Conservation (phyloP, 1,284 basidiomycete genomes). For the Boletus mariae region DNA sequence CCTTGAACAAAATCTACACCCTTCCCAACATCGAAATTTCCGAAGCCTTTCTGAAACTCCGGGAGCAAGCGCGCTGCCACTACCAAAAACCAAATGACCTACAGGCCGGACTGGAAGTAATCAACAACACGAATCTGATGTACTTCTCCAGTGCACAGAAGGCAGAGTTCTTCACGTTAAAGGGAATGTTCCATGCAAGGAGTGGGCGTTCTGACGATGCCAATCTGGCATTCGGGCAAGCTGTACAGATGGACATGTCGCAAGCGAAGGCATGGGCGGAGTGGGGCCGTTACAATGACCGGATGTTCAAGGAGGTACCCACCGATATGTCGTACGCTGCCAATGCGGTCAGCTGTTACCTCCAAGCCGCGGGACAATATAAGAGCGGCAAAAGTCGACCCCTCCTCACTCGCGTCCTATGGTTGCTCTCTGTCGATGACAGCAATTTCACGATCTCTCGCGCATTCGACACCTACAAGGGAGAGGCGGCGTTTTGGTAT, state of each 20-base stretch:
- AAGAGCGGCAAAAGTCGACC: slow-evolving; percentile 94
- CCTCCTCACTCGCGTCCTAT: slow-evolving; percentile 87
- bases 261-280: slow-evolving; percentile 98
- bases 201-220: slow-evolving; percentile 89
- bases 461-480: slow-evolving; percentile 95
- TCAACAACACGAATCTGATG: slow-evolving; percentile 99
- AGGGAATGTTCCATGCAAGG: slow-evolving; percentile 97
- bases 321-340: slow-evolving; percentile 75
- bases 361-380: slow-evolving; percentile 96
- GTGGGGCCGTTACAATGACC: slow-evolving; percentile 95
- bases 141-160: slow-evolving; percentile 96
- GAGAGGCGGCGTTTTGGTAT: slow-evolving; percentile 96
- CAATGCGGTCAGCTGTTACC: slow-evolving; percentile 94
- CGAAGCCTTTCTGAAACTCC: slow-evolving; percentile 97
- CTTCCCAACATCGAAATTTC: slow-evolving; percentile 99
- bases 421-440: slow-evolving; percentile 97
- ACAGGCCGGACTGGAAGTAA: slow-evolving; percentile 92
- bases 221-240: slow-evolving; percentile 89
- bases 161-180: slow-evolving; percentile 99
- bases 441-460: slow-evolving; percentile 70
- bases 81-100: slow-evolving; percentile 95
- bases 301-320: slow-evolving; percentile 84
- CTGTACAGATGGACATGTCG: slow-evolving; percentile 93
- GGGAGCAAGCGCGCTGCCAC: slow-evolving; percentile 99
- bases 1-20: slow-evolving; percentile 97